Base-by-base conservation (phyloP, 371 early-diverging fungal genomes). In the Circinella minor region DNA sequence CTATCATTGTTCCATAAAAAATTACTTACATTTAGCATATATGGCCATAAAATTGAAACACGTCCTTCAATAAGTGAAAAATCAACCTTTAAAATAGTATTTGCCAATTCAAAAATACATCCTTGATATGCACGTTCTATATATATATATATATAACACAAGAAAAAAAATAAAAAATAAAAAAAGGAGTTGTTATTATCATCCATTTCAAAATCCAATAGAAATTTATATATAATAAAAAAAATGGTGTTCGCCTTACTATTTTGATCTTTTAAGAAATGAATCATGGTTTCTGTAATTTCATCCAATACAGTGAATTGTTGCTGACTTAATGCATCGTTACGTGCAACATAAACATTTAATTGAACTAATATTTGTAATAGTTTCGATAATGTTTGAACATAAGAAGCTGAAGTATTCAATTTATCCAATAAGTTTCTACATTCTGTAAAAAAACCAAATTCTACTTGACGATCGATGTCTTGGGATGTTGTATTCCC, bases 401-500 rank as follows among this genome's bases (percentile, higher is more conserved):
- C 48, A 61, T 77, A 75, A 0, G 48, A 3, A 18, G 36, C 15
- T 0, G n/a, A 13, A 8, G 20, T 15, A 4, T 55, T 14, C 4
- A 27, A 66, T 27, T 63, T 55, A 5, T 64, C 55, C 34, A 73
- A 10, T 5, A 81, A 73, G 7, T 61, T 72, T 8, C 71, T 59
- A 54, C 75, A 54, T 49, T 77, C 71, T 14, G 74, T 57, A 62
- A 81, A 79, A 13, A 84, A 73, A 1, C 81, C 82, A 61, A 81
- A 81, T 61, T 84, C 84, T 13, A 76, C 80, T 46, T 63, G 73
- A 51, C 80, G 74, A 34, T 68, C 72, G 2, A 68, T 54, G 61
- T 81, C 78, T 47, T 82, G 77, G 65, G 71, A 68, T 5, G 77
- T 49, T 10, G 77, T 70, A 3, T 68, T 61, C 3, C 72, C 71